Base-by-base conservation (phyloP, 1,284 basidiomycete genomes). In the Phaffia rhodozyma region DNA sequence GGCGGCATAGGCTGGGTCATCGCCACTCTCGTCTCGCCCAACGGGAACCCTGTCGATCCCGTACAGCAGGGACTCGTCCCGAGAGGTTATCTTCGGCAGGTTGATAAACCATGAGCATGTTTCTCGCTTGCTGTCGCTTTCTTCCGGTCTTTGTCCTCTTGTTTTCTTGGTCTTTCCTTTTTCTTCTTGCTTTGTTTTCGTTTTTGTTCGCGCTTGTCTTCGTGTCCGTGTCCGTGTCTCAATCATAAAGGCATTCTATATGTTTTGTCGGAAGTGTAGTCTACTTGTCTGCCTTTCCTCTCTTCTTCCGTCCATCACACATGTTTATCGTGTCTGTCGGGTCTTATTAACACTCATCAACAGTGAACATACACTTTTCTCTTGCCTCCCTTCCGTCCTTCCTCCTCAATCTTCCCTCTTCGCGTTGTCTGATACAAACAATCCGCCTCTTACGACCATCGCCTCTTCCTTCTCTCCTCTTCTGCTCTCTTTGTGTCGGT, bases 1-100 rank as follows among this genome's bases (percentile, higher is more conserved):
- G 58, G 57, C 27, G 57, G 58, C 20, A 55, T 65, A 30, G 63
- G 63, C 30, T 65, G 63, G 63, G 63, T 57, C 55, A 53, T 65
- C 59, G 63, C 58, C 25, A 60, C 63, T 6, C 55, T 65, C 1
- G 34, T 65, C 23, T 27, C 43, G 47, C 47, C 27, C 53, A 29
- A 34, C 38, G 47, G 25, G 7, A 27, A 25, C 23, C 23, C 30
- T 13, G 53, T 27, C 47, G 34, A 49, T 48, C 52, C 48, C 25
- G 59, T 29, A 2, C 16, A 30, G 7, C 58, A 65, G 32, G 63
- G 63, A 4, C 49, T 65, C 18, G 63, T 65, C 1, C 63, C 63
- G 34, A 18, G 34, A 27, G 63, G 63, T 21, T 65, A 65, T 49
- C 54, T 65, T 18, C 34, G 38, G 18, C 21, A 34, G 54, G 54